Percentiles rank a stretch among this genome's conserved stretches.
Conservation (phyloP, 1,139 yeast species). For the Sugiyamaella novakii region DNA sequence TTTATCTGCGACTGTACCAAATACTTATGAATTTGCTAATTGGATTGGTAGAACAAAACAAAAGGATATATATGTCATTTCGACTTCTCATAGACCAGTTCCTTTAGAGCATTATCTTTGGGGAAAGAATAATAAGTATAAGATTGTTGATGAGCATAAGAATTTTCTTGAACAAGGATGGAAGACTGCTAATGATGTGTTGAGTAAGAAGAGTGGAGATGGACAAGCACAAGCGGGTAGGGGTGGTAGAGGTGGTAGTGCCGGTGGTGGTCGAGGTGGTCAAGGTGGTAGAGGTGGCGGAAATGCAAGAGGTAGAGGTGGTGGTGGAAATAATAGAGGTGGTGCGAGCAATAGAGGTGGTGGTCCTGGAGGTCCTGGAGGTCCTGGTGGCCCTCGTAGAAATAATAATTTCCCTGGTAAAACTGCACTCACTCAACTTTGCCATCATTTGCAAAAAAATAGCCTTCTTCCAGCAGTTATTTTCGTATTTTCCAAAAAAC, state of each 20-base stretch:
- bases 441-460: slow-evolving; percentile 67
- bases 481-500: slow-evolving; percentile 89
- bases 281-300: slow-evolving; percentile 42
- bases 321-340: slow-evolving; percentile 43
- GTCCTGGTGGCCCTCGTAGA: slow-evolving; percentile 35
- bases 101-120: slow-evolving; percentile 86
- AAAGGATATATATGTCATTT: slow-evolving; percentile 91
- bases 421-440: slow-evolving; percentile 50
- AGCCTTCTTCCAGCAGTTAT: slow-evolving; percentile 84
- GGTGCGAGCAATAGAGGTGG: slow-evolving; percentile 37
- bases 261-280: slow-evolving; percentile 33
- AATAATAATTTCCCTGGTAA: slow-evolving; percentile 55
- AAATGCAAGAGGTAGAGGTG: slow-evolving; percentile 41
- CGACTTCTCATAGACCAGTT: slow-evolving; percentile 94
- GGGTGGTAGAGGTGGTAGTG: slow-evolving; percentile 35
- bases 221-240: slow-evolving; percentile 42
- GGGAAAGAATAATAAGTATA: slow-evolving; percentile 68
- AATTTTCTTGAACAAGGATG: slow-evolving; percentile 67
- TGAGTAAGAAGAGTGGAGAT: slow-evolving; percentile 44
- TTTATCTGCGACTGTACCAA: slow-evolving; percentile 95
- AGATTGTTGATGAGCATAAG: slow-evolving; percentile 73
- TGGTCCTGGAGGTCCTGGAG: slow-evolving; percentile 38
- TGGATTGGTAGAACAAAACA: slow-evolving; percentile 98
- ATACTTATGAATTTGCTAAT: slow-evolving; percentile 94
- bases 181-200: slow-evolving; percentile 58